These are phyloP conservation scores for Candida verbasci DNA, from an alignment of 805 yeast species.

Conservation along the genomic window DNA sequence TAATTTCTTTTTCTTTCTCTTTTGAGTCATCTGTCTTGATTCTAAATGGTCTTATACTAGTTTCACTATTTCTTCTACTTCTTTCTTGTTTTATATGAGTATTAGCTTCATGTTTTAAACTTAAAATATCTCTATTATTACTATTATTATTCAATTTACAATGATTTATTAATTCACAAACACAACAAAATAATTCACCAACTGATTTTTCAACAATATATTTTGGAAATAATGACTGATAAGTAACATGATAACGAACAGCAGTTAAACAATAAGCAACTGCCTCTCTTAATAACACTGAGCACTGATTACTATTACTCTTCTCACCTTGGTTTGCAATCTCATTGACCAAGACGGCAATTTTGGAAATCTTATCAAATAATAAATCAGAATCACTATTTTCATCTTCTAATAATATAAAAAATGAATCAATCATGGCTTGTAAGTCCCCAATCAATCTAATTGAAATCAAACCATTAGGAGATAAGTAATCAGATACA, in stretches of 20 bases:
- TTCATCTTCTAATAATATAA: conserved; percentile 26
- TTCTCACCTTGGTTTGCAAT: conserved; percentile 30
- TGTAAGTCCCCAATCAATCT: conserved; percentile 43
- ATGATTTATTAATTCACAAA: conserved; percentile 57
- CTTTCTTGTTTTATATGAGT: background rate
- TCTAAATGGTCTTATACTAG: conserved; percentile 63
- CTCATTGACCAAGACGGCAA: conserved; percentile 44
- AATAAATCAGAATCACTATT: conserved; percentile 32
- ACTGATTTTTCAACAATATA: conserved; percentile 71
- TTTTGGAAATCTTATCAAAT: conserved; percentile 48
- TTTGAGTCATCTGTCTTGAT: conserved; percentile 45
- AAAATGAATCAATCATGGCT: conserved; percentile 44
- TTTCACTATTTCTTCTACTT: conserved; percentile 12
- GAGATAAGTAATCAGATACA: conserved; percentile 24
- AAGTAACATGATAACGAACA: conserved; percentile 66
- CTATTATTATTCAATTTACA: conserved; percentile 38
- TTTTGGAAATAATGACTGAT: conserved; percentile 59
- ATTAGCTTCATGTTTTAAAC: background rate
- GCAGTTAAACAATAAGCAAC: conserved; percentile 73
- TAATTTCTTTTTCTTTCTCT: background rate
- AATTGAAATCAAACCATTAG: conserved; percentile 45
- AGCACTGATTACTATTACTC: conserved; percentile 31
- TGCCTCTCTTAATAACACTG: conserved; percentile 55
- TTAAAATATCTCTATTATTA: conserved; percentile 5
- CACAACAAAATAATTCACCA: conserved; percentile 63